Base-by-base conservation (phyloP, 2,329 filamentous ascomycete genomes). In the Ceratocystis papillata region DNA sequence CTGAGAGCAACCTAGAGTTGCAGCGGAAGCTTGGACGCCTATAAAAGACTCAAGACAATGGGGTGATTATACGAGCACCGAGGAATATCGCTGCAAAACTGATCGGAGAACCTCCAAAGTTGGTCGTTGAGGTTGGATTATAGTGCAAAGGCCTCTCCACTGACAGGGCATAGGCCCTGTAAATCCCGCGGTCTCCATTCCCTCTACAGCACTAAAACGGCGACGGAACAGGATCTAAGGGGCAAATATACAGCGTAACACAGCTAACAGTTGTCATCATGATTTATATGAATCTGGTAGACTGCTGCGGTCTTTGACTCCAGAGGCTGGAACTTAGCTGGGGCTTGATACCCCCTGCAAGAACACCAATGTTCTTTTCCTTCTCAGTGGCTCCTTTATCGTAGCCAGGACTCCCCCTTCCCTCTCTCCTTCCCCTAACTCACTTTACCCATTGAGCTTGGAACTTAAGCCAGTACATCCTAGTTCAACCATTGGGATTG, bases 131-230 rank as follows among this genome's bases (percentile, higher is more conserved):
- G 10, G 53, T 41, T 22, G 44, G 17, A 64, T 64, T 48, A 41
- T 57, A 48, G 45, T 48, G 50, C 62, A 22, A 64, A 57, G 25
- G 12, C 28, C 22, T 25, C 48, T 10, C 10, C 7, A 5, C 48
- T 7, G 30, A 30, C 53, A 57, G 53, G 53, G 53, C 15, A 25
- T 30, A 41, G 25, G 53, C 53, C 53, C 20, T 57, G 53, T 30
- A 57, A 57, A 57, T 57, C 53, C 50, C 50, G 10, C 50, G 20
- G 50, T 22, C 53, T 33, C n/a, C 22, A 17, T 17, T 55, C 50
- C 22, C 22, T 57, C 53, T 25, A 57, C 53, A 30, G 53, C 15
- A 57, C 12, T 57, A 57, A 57, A 30, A 28, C 22, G 22, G 25
- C n/a, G 22, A 15, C 2, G 15, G 53, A 17, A 3, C 20, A 17